These are phyloP conservation scores for Rhododendron ferrugineum DNA, from an alignment of 148 eudicot species.

Conservation along the genomic window DNA sequence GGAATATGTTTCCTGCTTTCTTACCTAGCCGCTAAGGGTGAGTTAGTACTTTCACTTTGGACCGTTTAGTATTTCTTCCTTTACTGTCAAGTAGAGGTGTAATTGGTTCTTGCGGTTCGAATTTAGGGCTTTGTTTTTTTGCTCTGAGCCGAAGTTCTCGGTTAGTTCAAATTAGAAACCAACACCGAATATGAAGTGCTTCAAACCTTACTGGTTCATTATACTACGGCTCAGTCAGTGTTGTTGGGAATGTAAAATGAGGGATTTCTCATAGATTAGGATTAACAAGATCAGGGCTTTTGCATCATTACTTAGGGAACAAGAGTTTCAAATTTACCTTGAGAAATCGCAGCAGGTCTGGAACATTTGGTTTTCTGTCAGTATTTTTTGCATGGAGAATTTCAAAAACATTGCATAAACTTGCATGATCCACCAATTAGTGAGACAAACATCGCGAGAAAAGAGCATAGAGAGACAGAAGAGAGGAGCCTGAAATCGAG, in stretches of 20 bases:
- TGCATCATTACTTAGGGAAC: not conserved
- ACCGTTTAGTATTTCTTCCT: not conserved
- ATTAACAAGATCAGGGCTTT: not conserved
- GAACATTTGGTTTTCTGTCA: not conserved
- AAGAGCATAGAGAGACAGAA: not conserved
- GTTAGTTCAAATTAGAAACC: not conserved
- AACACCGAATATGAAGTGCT: not conserved
- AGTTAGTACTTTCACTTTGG: not conserved
- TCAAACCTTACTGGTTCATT: not conserved
- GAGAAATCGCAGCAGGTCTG: not conserved
- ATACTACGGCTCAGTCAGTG: not conserved
- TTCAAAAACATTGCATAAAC: not conserved
- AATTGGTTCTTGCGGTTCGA: not conserved
- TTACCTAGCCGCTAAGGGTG: not conserved
- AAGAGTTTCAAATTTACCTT: not conserved
- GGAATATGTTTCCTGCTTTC: not conserved
- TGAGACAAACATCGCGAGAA: not conserved
- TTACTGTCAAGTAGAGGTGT: not conserved
- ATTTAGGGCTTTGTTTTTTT: not conserved
- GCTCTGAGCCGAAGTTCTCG: not conserved
- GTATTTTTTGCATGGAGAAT: not conserved
- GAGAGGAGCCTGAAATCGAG: not conserved
- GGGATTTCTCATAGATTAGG: not conserved
- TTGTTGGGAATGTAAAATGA: not conserved
- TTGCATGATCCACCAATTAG: not conserved